phyloP scores from a whole-genome alignment of 2,329 filamentous ascomycete species.

The Daldinia eschscholtzii region DNA sequence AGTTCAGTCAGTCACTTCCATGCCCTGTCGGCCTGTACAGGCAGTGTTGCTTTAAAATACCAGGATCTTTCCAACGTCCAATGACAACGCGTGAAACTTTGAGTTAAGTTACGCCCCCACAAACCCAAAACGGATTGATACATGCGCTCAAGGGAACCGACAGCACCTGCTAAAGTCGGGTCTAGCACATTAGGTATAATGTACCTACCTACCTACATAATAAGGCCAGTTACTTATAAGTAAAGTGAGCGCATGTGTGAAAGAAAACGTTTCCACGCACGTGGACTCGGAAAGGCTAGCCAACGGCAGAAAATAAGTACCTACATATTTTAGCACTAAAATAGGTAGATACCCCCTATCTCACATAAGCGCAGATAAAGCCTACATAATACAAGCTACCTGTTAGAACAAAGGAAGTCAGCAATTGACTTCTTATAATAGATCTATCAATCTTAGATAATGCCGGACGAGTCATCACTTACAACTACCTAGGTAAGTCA shows the following conservation, averaged over 20 bases:
- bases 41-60: constrained; percentile 12
- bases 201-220: neutral
- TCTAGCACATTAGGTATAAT: neutral
- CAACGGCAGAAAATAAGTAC: constrained; percentile 1
- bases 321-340: neutral
- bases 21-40: neutral
- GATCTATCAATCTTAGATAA: neutral
- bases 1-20: too few relatives aligned
- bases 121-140: constrained; percentile 29
- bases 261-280: constrained; percentile 13
- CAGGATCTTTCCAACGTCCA: constrained; percentile 25
- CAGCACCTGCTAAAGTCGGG: constrained; percentile 4
- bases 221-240: neutral
- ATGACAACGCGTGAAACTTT: constrained; percentile 24
- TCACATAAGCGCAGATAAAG: neutral
- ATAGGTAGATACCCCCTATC: constrained; percentile 1
- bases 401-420: neutral
- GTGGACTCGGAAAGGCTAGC: neutral
- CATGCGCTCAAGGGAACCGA: constrained; percentile 5
- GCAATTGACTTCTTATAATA: neutral
- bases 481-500: neutral
- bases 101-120: constrained; percentile 33
- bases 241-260: constrained; percentile 14
- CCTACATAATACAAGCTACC: neutral
- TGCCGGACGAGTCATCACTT: neutral